Percentiles rank a stretch among this genome's conserved stretches.
Conservation (phyloP, 2,329 filamentous ascomycete species). For the Aspergillus sp. region DNA sequence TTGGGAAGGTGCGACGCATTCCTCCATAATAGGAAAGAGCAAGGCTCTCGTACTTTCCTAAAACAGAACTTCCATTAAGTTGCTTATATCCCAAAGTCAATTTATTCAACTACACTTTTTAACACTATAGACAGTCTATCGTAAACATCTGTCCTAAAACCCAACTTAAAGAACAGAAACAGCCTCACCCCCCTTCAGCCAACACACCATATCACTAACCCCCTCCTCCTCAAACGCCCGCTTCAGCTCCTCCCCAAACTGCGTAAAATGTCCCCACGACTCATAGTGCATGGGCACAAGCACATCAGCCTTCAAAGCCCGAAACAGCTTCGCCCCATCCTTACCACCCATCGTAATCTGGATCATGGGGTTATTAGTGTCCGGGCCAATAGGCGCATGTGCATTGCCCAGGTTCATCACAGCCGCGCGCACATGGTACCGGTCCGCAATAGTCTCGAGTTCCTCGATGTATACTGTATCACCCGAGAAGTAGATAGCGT, state of each 20-base stretch:
- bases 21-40: too few relatives aligned
- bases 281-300: constrained; percentile 52
- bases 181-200: constrained; percentile 24
- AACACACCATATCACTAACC: constrained; percentile 35
- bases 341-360: constrained; percentile 49
- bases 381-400: constrained; percentile 21
- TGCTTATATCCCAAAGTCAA: too few relatives aligned
- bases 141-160: too few relatives aligned
- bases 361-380: constrained; percentile 17
- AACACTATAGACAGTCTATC: too few relatives aligned
- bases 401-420: constrained; percentile 46
- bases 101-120: too few relatives aligned
- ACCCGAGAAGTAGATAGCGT: constrained; percentile 52
- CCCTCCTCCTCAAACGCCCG: constrained; percentile 37
- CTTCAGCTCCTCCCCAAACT: constrained; percentile 32
- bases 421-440: constrained; percentile 40
- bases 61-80: too few relatives aligned
- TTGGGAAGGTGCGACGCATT: too few relatives aligned
- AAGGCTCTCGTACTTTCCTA: too few relatives aligned
- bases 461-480: constrained; percentile 52
- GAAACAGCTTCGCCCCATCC: constrained; percentile 41
- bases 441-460: constrained; percentile 33
- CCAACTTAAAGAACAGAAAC: neutral
- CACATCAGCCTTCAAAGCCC: constrained; percentile 42
- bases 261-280: constrained; percentile 47